These are phyloP conservation scores for Cyberlindnera samutprakarnensis DNA, from an alignment of 805 yeast species.

Conservation along the genomic window DNA sequence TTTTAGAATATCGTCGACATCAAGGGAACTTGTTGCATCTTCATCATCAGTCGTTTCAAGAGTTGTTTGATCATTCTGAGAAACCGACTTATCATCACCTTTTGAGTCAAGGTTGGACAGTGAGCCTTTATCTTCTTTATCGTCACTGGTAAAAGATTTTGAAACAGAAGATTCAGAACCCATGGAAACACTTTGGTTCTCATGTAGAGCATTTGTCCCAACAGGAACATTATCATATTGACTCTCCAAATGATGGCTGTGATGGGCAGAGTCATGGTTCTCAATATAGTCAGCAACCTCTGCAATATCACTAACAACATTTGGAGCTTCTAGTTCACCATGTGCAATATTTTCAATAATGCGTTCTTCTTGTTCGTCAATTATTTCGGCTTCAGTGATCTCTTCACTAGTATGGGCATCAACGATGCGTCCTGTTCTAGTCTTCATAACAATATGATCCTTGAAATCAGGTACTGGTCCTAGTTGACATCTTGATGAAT, in stretches of 20 bases:
- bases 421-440: conserved; percentile 24
- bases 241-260: no score
- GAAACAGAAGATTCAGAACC: no score
- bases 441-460: conserved; percentile 22
- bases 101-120: background rate
- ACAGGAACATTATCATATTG: no score
- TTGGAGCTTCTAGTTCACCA: conserved; percentile 7
- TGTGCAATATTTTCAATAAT: conserved; percentile 16
- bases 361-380: conserved; percentile 15
- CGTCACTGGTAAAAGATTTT: no score
- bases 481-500: no score
- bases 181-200: no score
- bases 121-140: no score
- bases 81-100: background rate
- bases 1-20: conserved; percentile 1
- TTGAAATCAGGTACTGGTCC: no score
- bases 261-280: no score
- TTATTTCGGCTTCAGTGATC: conserved; percentile 15
- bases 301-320: conserved; percentile 9
- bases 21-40: background rate
- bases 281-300: conserved; percentile 11
- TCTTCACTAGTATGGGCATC: conserved; percentile 23
- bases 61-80: background rate
- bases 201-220: no score
- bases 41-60: background rate